Percentiles rank a stretch among this genome's conserved stretches.
Conservation (phyloP, 768 basidiomycete species). For the Neoboletus subvelutipes region DNA sequence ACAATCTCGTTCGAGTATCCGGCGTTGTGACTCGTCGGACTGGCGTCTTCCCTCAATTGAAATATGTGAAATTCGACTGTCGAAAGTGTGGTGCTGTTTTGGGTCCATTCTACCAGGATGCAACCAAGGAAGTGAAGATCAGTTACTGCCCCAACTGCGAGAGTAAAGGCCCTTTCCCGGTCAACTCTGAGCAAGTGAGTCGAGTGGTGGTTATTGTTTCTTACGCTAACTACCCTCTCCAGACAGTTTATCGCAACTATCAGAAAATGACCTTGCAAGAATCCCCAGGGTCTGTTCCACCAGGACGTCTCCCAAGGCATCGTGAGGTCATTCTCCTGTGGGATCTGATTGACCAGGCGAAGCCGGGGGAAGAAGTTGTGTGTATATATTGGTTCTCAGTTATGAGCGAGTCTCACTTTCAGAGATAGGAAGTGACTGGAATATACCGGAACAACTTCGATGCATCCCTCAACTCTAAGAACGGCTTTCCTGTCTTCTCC, state of each 20-base stretch:
- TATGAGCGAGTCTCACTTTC: conserved; percentile 6
- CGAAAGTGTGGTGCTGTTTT: conserved; percentile 90
- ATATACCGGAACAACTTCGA: conserved; percentile 99
- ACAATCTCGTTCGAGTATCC: conserved; percentile 91
- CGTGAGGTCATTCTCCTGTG: conserved; percentile 95
- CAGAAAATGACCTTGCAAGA: conserved; percentile 99
- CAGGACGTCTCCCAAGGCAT: conserved; percentile 94
- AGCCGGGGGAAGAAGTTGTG: conserved; percentile 98
- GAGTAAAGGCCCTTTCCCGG: conserved; percentile 90
- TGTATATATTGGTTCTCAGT: conserved; percentile 30
- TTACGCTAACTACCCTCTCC: background rate
- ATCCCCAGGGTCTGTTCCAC: conserved; percentile 95
- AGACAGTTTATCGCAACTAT: conserved; percentile 98
- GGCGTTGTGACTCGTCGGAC: conserved; percentile 95
- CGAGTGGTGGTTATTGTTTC: background rate
- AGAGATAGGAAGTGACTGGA: conserved; percentile 87
- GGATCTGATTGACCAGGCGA: conserved; percentile 98
- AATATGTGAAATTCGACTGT: conserved; percentile 99
- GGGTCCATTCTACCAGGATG: conserved; percentile 98
- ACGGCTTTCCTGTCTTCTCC: conserved; percentile 99
- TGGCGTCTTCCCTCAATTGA: conserved; percentile 98
- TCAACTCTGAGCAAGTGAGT: conserved; percentile 92
- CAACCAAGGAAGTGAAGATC: conserved; percentile 89
- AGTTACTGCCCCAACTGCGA: conserved; percentile 95
- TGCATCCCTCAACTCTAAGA: conserved; percentile 95